A percentile compares a stretch with the other conserved stretches of the same genome.
These are phyloP conservation scores for Wickerhamomyces sydowiorum DNA, from an alignment of 805 yeast species.

Conservation along the genomic window DNA sequence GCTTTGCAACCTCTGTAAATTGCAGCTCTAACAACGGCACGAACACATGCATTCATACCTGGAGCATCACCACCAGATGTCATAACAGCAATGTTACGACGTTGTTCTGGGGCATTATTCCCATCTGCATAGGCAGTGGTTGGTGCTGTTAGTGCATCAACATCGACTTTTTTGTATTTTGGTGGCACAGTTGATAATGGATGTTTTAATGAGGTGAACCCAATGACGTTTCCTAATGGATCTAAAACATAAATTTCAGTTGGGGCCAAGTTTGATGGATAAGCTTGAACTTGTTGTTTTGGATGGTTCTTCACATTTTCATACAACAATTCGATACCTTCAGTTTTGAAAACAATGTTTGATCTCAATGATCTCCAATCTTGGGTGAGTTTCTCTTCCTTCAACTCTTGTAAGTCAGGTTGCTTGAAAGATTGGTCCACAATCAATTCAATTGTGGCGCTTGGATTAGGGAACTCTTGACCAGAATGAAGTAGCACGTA, in stretches of 20 bases:
- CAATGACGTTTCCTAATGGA: constrained; percentile 78
- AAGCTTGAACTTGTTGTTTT: constrained; percentile 41
- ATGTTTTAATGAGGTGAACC: constrained; percentile 62
- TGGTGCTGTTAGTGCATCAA: constrained; percentile 9
- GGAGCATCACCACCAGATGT: constrained; percentile 83
- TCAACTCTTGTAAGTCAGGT: constrained; percentile 23
- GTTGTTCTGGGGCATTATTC: neutral
- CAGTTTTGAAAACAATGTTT: constrained; percentile 31
- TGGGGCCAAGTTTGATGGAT: constrained; percentile 72
- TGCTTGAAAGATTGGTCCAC: constrained; percentile 17
- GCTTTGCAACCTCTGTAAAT: constrained; percentile 59
- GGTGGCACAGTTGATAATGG: constrained; percentile 50
- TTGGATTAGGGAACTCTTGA: constrained; percentile 21
- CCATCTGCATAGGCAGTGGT: constrained; percentile 9
- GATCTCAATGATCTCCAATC: constrained; percentile 49
- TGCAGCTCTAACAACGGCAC: constrained; percentile 70
- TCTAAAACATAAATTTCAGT: constrained; percentile 72
- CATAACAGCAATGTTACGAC: constrained; percentile 57
- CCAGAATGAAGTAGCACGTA: constrained; percentile 26
- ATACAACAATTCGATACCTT: constrained; percentile 20
- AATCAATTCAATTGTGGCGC: constrained; percentile 23
- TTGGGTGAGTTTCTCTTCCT: constrained; percentile 21
- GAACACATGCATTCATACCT: constrained; percentile 73
- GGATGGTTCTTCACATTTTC: constrained; percentile 23
- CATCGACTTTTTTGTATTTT: constrained; percentile 4